A percentile compares a stretch with the other conserved stretches of the same genome.
Conservation (phyloP, 495 filamentous ascomycete species). For the Hypoxylon crocopeplum region DNA sequence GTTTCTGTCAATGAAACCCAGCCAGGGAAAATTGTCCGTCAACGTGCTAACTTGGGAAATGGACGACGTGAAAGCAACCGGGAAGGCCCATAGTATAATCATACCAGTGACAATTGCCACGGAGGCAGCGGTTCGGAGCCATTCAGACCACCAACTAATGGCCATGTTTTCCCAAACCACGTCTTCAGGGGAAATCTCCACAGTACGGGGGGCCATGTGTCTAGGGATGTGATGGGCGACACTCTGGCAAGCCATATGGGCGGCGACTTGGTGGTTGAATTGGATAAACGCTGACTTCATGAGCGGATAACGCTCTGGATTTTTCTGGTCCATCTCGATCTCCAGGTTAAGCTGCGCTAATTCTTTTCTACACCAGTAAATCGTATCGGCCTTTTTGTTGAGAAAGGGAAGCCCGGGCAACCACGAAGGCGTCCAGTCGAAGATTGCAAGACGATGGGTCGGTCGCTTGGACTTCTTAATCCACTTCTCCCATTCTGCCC, state of each 20-base stretch:
- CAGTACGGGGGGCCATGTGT: slow-evolving; percentile 89
- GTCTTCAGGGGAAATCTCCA: slow-evolving; percentile 92
- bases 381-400: slow-evolving; percentile 92
- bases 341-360: slow-evolving; percentile 89
- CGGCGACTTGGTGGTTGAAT: slow-evolving; percentile 97
- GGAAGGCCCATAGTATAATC: slow-evolving; percentile 89
- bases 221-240: slow-evolving; percentile 91
- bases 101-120: slow-evolving; percentile 72
- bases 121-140: slow-evolving; percentile 73
- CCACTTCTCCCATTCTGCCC: slow-evolving; percentile 85
- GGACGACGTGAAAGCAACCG: slow-evolving; percentile 85
- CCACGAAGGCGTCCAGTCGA: slow-evolving; percentile 73
- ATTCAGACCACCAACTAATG: slow-evolving; percentile 92
- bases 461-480: slow-evolving; percentile 82
- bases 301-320: slow-evolving; percentile 85
- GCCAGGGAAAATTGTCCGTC: slow-evolving; percentile 66
- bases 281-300: slow-evolving; percentile 99
- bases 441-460: slow-evolving; percentile 81
- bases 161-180: slow-evolving; percentile 99
- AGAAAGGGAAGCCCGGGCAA: slow-evolving; percentile 80
- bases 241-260: slow-evolving; percentile 96
- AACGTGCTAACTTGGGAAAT: slow-evolving; percentile 78
- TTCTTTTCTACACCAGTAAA: slow-evolving; percentile 88
- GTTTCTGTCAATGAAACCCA: slow-evolving; percentile 70
- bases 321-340: slow-evolving; percentile 88